Evolutionary conservation across 2,329 filamentous ascomycete species (phyloP), one percentile per base, ranked within the genome.

Genomic region (Colletotrichum gloeosporioides): DNA sequence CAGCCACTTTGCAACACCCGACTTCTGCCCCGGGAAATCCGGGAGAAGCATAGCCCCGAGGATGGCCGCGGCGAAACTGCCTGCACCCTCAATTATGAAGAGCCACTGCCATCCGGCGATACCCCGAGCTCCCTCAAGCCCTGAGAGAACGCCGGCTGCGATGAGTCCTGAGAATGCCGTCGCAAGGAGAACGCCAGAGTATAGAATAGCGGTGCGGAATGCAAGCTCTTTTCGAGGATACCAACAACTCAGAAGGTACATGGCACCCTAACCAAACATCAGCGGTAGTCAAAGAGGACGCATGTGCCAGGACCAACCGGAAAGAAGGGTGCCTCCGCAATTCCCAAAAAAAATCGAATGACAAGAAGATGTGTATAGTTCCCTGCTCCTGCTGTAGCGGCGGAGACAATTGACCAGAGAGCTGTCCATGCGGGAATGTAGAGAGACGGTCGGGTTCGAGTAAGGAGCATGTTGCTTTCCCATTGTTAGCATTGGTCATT

Each of bases 191-290:
- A 68, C 70, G 2, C 61, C 69, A 1, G 69, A 71, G 53, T 61
- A 61, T 8, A 69, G 32, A 36, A 69, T 59, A 2, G 66, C 66
- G 1, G 65, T 68, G 12, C 93, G 88, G 16, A 93, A 85, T 9
- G 90, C 91, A 2, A 94, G 86, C 81, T 94, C 94, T 78, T 91
- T 91, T 55, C 93, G 88, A 0, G 92, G 94, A 80, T 95, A 95
- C 93, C 93, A 95, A 69, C 86, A 88, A 71, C 85, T 87, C 27
- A 94, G 87, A 78, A 91, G 93, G 84, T 92, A 94, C 64, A 73
- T 67, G 8, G 65, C 65, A 16, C 65, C 65, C 55, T 59, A 8
- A 55, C 29, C 29, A 9, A 31, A 13, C n/a, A 5, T 59, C 13
- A 59, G 25, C 22, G 22, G 3, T 6, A 59, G 0, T 18, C 27